These are phyloP conservation scores for Tarenaya hassleriana DNA, from an alignment of 345 rosid species.

Conservation along the genomic window DNA sequence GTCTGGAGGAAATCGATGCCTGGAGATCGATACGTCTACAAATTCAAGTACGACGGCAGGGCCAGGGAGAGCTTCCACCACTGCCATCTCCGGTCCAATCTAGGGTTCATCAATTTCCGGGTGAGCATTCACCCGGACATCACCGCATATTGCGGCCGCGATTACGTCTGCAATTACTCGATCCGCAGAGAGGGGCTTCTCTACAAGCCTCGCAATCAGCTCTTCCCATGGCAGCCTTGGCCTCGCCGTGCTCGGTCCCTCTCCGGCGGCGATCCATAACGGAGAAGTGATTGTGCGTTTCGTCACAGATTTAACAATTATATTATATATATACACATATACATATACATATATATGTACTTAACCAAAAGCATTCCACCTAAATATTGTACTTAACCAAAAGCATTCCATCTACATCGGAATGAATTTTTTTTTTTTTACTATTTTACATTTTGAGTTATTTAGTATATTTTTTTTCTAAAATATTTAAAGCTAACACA, in stretches of 20 bases:
- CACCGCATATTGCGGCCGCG: constrained; percentile 18
- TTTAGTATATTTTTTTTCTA: no score
- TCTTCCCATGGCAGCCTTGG: constrained; percentile 18
- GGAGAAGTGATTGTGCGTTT: constrained; percentile 1
- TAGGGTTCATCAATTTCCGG: constrained; percentile 22
- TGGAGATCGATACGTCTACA: constrained; percentile 15
- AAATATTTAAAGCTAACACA: no score
- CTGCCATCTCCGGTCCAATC: constrained; percentile 26
- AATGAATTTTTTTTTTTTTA: no score
- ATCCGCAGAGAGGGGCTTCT: constrained; percentile 24
- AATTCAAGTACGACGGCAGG: not conserved
- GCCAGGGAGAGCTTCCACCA: not conserved
- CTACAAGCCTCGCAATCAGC: constrained; percentile 17
- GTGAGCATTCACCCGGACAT: constrained; percentile 17
- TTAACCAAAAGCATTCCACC: no score
- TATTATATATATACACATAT: no score
- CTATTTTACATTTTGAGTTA: no score
- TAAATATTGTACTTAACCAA: no score
- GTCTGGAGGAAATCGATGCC: constrained; percentile 22
- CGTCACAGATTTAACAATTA: no score
- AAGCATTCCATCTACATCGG: no score
- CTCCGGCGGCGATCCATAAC: not conserved
- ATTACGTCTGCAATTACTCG: constrained; percentile 15
- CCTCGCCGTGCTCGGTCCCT: not conserved
- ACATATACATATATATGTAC: no score